Evolutionary conservation across 176 grass and related monocot species (phyloP).

Genomic region (Areca catechu): DNA sequence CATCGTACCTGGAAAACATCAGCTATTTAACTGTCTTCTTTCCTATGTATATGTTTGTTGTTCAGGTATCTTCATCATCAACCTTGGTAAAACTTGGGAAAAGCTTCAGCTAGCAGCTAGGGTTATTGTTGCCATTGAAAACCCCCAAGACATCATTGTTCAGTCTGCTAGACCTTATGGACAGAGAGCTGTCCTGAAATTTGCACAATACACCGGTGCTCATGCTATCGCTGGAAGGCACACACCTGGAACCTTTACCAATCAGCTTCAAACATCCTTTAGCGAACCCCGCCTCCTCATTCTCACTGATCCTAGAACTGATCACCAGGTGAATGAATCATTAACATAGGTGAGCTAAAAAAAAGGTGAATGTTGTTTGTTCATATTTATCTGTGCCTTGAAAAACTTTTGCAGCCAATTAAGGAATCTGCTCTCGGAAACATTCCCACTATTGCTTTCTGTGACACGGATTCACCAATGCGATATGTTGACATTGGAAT

Average conservation of each 20-base stretch:
- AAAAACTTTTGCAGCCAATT: constrained; percentile 4
- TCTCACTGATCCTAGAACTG: constrained; percentile 6
- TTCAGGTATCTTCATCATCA: constrained; percentile 8
- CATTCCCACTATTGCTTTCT: constrained; percentile 7
- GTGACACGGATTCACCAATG: constrained; percentile 7
- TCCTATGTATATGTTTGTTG: not conserved
- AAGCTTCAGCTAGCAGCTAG: not conserved
- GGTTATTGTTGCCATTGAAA: constrained; percentile 12
- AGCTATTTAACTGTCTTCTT: too few relatives aligned
- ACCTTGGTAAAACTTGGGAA: constrained; percentile 6
- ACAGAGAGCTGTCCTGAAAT: constrained; percentile 15
- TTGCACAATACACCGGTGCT: constrained; percentile 8
- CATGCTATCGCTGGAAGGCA: constrained; percentile 10
- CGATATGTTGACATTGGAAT: constrained; percentile 16
- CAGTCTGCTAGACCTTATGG: constrained; percentile 3
- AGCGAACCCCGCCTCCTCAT: constrained; percentile 9
- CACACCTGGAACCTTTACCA: constrained; percentile 6
- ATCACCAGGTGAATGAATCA: not conserved
- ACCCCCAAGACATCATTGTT: constrained; percentile 15
- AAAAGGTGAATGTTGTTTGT: too few relatives aligned
- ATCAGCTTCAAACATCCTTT: constrained; percentile 12
- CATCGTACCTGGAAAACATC: too few relatives aligned
- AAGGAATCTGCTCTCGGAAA: constrained; percentile 10
- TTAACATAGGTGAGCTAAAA: too few relatives aligned
- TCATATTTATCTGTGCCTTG: not conserved